A percentile compares a stretch with the other conserved stretches of the same genome.
Evolutionary conservation across 1,284 basidiomycete species (phyloP).

Genomic region (Amylostereum areolatum): DNA sequence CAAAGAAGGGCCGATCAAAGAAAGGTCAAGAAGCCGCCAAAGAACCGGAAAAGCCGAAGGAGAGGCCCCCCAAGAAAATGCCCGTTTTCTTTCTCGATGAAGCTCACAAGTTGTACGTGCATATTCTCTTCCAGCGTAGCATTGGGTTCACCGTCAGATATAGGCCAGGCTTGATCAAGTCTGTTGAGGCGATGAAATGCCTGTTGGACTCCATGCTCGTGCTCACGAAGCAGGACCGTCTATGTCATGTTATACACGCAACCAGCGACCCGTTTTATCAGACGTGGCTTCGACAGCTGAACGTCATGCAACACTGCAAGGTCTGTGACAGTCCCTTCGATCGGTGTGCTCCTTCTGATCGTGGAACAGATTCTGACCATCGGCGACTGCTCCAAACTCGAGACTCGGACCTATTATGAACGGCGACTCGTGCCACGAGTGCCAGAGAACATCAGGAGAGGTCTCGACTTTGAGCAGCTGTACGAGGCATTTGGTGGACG

Average conservation of each 20-base stretch:
- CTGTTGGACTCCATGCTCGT: constrained; percentile 80
- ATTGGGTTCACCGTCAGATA: not conserved
- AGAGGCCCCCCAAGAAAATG: constrained; percentile 53
- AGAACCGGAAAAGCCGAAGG: constrained; percentile 9
- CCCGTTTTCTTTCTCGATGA: constrained; percentile 81
- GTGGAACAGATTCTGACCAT: constrained; percentile 62
- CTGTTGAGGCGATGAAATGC: constrained; percentile 74
- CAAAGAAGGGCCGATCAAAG: too few species aligned
- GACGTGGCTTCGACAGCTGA: constrained; percentile 71
- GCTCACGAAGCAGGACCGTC: constrained; percentile 75
- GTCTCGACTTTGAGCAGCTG: constrained; percentile 63
- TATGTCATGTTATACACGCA: constrained; percentile 79
- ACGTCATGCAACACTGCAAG: constrained; percentile 77
- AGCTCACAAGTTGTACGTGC: constrained; percentile 68
- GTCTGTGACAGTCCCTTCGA: constrained; percentile 24
- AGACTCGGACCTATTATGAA: constrained; percentile 59
- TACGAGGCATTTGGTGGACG: constrained; percentile 80
- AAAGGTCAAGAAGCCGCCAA: constrained; percentile 17
- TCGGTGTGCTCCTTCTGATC: constrained; percentile 2
- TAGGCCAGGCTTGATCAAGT: constrained; percentile 69
- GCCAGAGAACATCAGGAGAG: constrained; percentile 45
- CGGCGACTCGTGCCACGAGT: constrained; percentile 57
- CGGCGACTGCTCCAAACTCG: constrained; percentile 68
- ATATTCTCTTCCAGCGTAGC: not conserved
- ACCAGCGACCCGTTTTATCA: constrained; percentile 83